Evolutionary conservation across 768 basidiomycete genomes (phyloP).

Genomic region (Boletellus ananas): DNA sequence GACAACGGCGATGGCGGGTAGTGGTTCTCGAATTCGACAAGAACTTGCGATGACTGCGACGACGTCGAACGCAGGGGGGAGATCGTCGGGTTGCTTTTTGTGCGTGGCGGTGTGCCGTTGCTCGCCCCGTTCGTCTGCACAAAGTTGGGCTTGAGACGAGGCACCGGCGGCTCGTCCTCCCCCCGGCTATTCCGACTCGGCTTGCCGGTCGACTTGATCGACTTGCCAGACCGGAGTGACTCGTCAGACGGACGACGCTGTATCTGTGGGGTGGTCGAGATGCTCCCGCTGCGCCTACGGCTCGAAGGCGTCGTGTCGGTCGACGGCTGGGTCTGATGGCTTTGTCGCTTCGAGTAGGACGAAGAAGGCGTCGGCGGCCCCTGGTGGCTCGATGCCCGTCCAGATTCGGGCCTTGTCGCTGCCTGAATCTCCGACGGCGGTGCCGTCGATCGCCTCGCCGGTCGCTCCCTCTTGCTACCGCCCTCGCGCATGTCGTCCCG

Average conservation of each 20-base stretch:
- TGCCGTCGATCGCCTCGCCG: constrained; percentile 12
- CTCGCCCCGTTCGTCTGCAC: constrained; percentile 13
- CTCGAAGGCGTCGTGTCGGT: constrained; percentile 17
- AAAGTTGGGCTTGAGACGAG: constrained; percentile 30
- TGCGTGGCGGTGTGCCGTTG: constrained; percentile 31
- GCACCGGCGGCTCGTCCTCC: constrained; percentile 29
- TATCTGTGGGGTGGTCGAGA: constrained; percentile 15
- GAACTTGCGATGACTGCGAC: constrained; percentile 27
- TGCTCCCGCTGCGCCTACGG: constrained; percentile 30
- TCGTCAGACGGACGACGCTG: constrained; percentile 36
- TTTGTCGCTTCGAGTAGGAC: constrained; percentile 19
- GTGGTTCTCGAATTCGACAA: constrained; percentile 23
- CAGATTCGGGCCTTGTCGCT: constrained; percentile 15
- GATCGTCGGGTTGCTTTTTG: constrained; percentile 50
- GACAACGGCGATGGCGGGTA: constrained; percentile 30
- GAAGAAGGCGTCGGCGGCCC: constrained; percentile 17
- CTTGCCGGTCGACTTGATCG: constrained; percentile 31
- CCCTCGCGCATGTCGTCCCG: constrained; percentile 1
- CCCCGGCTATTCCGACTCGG: constrained; percentile 27
- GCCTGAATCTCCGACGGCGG: constrained; percentile 15
- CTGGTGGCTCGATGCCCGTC: constrained; percentile 26
- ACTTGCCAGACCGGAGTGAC: constrained; percentile 41
- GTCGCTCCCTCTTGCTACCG: constrained; percentile 13
- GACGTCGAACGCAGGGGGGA: constrained; percentile 16
- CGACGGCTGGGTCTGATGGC: constrained; percentile 31